Conservation (phyloP, 1,284 basidiomycete genomes). For the Ustilago nuda region DNA sequence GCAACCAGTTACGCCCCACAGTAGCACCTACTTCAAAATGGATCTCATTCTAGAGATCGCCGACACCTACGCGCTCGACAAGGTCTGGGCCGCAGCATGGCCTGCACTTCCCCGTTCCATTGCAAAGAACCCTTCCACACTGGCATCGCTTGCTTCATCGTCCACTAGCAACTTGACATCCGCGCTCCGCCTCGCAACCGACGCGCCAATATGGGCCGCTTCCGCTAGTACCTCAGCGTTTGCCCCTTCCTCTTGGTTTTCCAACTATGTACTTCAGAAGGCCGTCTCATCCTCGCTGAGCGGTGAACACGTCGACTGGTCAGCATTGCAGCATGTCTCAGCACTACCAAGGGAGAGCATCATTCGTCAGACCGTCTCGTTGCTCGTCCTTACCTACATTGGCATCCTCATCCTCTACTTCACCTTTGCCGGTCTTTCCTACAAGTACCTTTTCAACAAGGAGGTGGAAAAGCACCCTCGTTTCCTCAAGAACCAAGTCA, state of each 20-base stretch:
- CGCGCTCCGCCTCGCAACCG: slow-evolving; percentile 17
- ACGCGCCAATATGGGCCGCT: slow-evolving; percentile 36
- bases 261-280: slow-evolving; percentile 37
- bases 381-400: slow-evolving; percentile 80
- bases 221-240: slow-evolving; percentile 36
- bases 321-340: slow-evolving; percentile 33
- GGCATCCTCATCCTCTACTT: slow-evolving; percentile 79
- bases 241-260: slow-evolving; percentile 28
- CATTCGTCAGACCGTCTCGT: slow-evolving; percentile 79
- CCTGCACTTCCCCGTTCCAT: slow-evolving; percentile 71
- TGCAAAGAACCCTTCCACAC: slow-evolving; percentile 33
- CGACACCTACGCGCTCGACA: slow-evolving; percentile 83
- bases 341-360: slow-evolving; percentile 59
- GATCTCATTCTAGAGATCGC: slow-evolving; percentile 80
- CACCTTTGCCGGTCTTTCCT: slow-evolving; percentile 81
- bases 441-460: slow-evolving; percentile 90
- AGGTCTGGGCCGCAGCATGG: slow-evolving; percentile 79
- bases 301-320: slow-evolving; percentile 41
- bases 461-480: slow-evolving; percentile 95
- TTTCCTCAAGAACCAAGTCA: slow-evolving; percentile 85
- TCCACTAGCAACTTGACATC: slow-evolving; percentile 41
- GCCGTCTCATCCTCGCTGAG: slow-evolving; percentile 31
- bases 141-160: slow-evolving; percentile 30
- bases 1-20: slow-evolving; percentile 1
- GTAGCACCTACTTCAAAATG: slow-evolving; percentile 72